A percentile compares a stretch with the other conserved stretches of the same genome.
Conservation (phyloP, 805 yeast species). For the Yarrowia yakushimensis region DNA sequence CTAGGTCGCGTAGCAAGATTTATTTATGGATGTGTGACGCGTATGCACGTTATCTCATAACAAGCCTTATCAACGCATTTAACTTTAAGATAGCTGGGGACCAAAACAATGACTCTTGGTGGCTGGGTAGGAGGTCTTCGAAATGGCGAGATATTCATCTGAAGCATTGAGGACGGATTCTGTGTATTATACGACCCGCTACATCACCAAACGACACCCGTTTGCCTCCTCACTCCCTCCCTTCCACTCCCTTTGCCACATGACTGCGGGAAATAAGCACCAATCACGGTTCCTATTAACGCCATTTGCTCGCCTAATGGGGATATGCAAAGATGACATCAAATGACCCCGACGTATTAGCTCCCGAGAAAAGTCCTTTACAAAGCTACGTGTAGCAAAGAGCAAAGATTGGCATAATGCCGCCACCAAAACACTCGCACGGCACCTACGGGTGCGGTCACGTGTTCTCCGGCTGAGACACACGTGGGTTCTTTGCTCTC, state of each 20-base stretch:
- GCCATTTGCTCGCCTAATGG: neutral
- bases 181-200: too few species aligned
- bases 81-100: constrained; percentile 21
- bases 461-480: too few species aligned
- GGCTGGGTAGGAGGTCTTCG: too few species aligned
- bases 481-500: too few species aligned
- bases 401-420: too few species aligned
- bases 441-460: neutral
- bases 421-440: too few species aligned
- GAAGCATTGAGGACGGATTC: too few species aligned
- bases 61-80: constrained; percentile 20
- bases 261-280: constrained; percentile 19
- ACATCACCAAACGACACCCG: too few species aligned
- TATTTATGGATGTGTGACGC: constrained; percentile 15
- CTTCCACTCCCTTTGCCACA: neutral
- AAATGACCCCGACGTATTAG: neutral
- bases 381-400: too few species aligned
- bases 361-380: neutral
- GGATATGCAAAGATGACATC: neutral
- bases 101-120: neutral
- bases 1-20: constrained; percentile 20
- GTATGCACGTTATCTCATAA: constrained; percentile 21
- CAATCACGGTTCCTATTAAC: constrained; percentile 9
- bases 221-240: neutral
- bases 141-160: too few species aligned